Percentiles rank a stretch among this genome's conserved stretches.
Evolutionary conservation across 2,329 filamentous ascomycete species (phyloP).

Genomic region (Verticillium nonalfalfae): DNA sequence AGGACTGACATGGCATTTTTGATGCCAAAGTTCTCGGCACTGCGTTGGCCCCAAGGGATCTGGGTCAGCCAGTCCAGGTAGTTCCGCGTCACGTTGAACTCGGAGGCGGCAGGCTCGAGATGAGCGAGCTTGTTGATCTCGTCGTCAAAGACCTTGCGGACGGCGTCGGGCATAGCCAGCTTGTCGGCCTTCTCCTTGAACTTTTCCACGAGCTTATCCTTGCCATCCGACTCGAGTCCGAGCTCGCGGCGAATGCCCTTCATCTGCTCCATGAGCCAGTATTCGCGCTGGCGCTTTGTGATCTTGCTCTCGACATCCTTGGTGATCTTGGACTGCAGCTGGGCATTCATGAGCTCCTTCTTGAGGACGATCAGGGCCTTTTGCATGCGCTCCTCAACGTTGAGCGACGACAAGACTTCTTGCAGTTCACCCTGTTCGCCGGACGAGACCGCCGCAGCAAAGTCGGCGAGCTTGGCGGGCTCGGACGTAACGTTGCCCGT

Average conservation of each 20-base stretch:
- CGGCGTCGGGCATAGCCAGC: conserved; percentile 92
- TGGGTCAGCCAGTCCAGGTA: conserved; percentile 99
- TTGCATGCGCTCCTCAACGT: conserved; percentile 86
- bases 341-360: conserved; percentile 97
- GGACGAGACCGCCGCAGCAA: conserved; percentile 92
- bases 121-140: conserved; percentile 96
- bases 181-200: conserved; percentile 95
- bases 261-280: conserved; percentile 99
- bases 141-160: conserved; percentile 97
- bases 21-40: conserved; percentile 94
- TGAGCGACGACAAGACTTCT: conserved; percentile 80
- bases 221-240: conserved; percentile 94
- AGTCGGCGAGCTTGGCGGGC: conserved; percentile 91
- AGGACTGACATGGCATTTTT: conserved; percentile 83
- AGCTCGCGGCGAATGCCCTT: conserved; percentile 95
- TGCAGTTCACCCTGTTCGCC: conserved; percentile 90
- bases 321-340: conserved; percentile 92
- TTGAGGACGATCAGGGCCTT: conserved; percentile 91
- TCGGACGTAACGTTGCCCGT: conserved; percentile 93
- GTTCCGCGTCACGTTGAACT: conserved; percentile 97
- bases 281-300: conserved; percentile 92
- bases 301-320: conserved; percentile 98
- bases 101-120: conserved; percentile 89
- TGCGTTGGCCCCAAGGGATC: conserved; percentile 94
- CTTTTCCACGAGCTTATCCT: conserved; percentile 95